Percentiles rank a stretch among this genome's conserved stretches.
Conservation (phyloP, 2,329 filamentous ascomycete genomes). For the Arthroderma sp. region DNA sequence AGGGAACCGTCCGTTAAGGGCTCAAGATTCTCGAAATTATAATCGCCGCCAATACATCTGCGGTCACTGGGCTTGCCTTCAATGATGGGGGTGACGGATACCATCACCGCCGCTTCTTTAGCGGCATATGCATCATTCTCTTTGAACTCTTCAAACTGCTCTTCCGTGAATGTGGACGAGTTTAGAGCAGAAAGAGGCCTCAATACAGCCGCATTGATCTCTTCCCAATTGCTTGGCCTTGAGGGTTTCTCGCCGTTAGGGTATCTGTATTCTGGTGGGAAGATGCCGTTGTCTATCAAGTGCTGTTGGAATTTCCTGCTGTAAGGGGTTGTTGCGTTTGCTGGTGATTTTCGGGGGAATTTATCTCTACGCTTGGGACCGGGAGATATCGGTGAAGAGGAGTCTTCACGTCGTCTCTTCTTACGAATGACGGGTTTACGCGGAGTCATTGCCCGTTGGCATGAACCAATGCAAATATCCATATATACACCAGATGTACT, state of each 20-base stretch:
- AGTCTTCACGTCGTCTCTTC: too few species aligned
- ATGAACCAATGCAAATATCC: too few species aligned
- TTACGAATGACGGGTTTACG: too few species aligned
- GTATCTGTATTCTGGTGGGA: constrained; percentile 11
- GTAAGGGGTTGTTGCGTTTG: constrained; percentile 16
- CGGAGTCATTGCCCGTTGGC: too few species aligned
- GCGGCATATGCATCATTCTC: constrained; percentile 16
- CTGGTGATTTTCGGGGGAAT: neutral
- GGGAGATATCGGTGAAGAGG: too few species aligned
- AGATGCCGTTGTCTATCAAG: constrained; percentile 23
- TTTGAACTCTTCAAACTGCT: constrained; percentile 19
- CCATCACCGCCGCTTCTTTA: constrained; percentile 22
- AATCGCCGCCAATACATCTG: constrained; percentile 14
- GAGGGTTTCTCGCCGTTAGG: neutral
- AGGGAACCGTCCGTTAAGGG: constrained; percentile 19
- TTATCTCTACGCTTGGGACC: too few species aligned
- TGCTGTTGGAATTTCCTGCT: constrained; percentile 24
- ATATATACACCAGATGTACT: too few species aligned
- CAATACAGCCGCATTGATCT: neutral
- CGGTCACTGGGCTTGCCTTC: constrained; percentile 9
- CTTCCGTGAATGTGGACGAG: constrained; percentile 21
- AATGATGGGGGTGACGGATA: constrained; percentile 20
- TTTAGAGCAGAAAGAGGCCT: constrained; percentile 23
- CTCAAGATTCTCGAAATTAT: constrained; percentile 25
- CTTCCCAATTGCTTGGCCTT: neutral